phyloP scores from a whole-genome alignment of 2,329 filamentous ascomycete species.

The Kalmusia sp. region DNA sequence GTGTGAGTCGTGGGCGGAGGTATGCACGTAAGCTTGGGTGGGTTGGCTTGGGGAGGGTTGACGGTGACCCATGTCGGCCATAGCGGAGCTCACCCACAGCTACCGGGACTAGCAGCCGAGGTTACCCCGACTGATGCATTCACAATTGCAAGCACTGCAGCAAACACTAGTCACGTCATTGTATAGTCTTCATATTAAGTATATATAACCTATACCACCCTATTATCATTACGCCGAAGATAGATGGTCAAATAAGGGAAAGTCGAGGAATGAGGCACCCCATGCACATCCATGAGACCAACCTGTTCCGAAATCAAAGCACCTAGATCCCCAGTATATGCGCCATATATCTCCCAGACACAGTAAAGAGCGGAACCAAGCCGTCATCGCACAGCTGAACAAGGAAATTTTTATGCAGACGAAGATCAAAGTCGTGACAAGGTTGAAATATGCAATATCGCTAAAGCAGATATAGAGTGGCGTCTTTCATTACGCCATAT shows the following conservation, averaged over 20 bases:
- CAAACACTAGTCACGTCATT: not conserved
- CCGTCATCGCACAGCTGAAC: not conserved
- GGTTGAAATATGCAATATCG: constrained; percentile 22
- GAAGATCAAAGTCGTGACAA: constrained; percentile 13
- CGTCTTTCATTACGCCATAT: constrained; percentile 70
- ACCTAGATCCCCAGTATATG: not conserved
- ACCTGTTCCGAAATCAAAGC: not conserved
- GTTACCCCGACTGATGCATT: not conserved
- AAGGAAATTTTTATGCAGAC: not conserved
- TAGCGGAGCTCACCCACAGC: constrained; percentile 20
- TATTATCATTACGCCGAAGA: constrained; percentile 26
- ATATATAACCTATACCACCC: constrained; percentile 14
- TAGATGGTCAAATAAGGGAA: not conserved
- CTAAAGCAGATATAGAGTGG: constrained; percentile 12
- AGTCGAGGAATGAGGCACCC: not conserved
- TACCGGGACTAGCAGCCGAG: not conserved
- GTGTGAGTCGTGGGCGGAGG: not conserved
- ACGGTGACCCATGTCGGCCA: not conserved
- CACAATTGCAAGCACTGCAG: not conserved
- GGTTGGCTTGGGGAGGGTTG: not conserved
- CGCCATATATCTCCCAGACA: constrained; percentile 3
- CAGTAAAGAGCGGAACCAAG: not conserved
- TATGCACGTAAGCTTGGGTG: constrained; percentile 1
- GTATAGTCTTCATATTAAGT: constrained; percentile 12
- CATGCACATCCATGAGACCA: constrained; percentile 1